phyloP scores from a whole-genome alignment of 805 yeast species.

The Hanseniaspora mollemarum region DNA sequence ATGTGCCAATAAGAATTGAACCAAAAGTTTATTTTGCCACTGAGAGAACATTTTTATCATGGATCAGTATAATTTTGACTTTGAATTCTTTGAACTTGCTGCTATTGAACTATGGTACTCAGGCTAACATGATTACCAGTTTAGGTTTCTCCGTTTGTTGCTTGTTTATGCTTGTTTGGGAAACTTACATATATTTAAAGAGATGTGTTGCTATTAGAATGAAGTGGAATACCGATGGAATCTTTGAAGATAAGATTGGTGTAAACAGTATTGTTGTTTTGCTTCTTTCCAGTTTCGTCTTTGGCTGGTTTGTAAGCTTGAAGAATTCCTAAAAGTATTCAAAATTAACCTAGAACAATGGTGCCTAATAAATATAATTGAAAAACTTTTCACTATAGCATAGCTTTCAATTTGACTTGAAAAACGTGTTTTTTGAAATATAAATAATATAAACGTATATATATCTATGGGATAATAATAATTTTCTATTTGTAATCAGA shows the following conservation, averaged over 20 bases:
- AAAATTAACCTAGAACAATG: too few species aligned
- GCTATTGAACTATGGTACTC: constrained; percentile 71
- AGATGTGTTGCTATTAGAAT: constrained; percentile 74
- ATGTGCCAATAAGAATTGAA: constrained; percentile 92
- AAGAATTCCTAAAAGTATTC: constrained; percentile 1
- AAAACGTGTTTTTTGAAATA: too few species aligned
- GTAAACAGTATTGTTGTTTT: constrained; percentile 27
- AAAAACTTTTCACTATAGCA: too few species aligned
- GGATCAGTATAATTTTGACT: constrained; percentile 85
- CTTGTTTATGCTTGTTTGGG: constrained; percentile 56
- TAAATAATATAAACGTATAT: too few species aligned
- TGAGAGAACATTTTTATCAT: constrained; percentile 84
- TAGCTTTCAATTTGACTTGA: too few species aligned
- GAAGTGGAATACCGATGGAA: constrained; percentile 55
- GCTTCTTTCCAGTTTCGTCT: constrained; percentile 48
- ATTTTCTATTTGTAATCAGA: too few species aligned
- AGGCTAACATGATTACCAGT: constrained; percentile 64
- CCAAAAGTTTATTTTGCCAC: constrained; percentile 99
- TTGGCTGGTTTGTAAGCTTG: constrained; percentile 51
- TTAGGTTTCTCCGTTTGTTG: constrained; percentile 80
- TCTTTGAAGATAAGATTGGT: constrained; percentile 75
- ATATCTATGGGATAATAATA: too few species aligned
- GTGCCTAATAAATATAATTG: too few species aligned
- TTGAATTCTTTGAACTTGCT: constrained; percentile 84
- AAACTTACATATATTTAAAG: constrained; percentile 64